phyloP scores from a whole-genome alignment of 192 early-diverging fungal genomes.

The Mortierella hygrophila region DNA sequence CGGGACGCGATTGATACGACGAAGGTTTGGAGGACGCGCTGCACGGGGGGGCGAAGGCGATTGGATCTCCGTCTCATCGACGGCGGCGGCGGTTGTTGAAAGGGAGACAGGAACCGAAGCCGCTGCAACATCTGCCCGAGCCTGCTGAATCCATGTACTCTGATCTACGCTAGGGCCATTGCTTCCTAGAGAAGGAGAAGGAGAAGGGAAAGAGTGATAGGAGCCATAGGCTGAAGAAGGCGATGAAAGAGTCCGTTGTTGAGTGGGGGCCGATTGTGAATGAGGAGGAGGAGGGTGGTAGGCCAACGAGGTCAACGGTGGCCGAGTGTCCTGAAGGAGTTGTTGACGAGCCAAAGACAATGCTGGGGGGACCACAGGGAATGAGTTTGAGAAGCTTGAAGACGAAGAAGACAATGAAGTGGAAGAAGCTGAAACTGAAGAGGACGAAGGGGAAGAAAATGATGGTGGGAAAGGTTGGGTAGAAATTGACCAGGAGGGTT shows the following conservation, averaged over 20 bases:
- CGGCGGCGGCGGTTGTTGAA: neutral
- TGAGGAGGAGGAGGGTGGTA: neutral
- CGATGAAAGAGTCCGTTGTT: neutral
- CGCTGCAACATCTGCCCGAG: neutral
- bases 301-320: conserved; percentile 13
- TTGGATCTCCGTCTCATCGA: neutral
- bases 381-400: neutral
- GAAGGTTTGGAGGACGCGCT: conserved; percentile 16
- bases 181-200: neutral
- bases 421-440: neutral
- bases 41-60: conserved; percentile 5
- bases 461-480: neutral
- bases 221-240: conserved; percentile 4
- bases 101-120: neutral
- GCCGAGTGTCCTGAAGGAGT: conserved; percentile 13
- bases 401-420: neutral
- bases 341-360: neutral
- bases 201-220: neutral
- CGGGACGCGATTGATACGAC: conserved; percentile 31
- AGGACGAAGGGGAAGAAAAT: neutral
- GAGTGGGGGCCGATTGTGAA: neutral
- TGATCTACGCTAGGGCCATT: neutral
- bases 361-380: neutral
- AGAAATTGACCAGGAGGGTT: conserved; percentile 33
- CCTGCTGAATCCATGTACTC: neutral